Percentiles rank a stretch among this genome's conserved stretches.
Conservation (phyloP, 225 moss, liverwort and hornwort species). For the Climacium dendroides region DNA sequence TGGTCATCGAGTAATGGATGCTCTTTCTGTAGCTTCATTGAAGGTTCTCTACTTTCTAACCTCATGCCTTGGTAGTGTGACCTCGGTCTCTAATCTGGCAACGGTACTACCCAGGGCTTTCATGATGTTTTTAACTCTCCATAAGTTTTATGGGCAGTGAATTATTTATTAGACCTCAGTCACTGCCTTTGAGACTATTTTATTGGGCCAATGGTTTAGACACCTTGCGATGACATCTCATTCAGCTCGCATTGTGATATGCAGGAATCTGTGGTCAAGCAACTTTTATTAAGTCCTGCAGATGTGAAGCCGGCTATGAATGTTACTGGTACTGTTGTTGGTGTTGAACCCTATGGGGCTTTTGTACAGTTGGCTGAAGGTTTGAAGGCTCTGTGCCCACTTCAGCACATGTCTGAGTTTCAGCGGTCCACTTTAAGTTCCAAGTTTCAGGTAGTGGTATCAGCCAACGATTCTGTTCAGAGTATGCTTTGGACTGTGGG, state of each 20-base stretch:
- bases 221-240: not conserved
- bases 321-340: slow-evolving; percentile 46
- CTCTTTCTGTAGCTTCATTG: slow-evolving; percentile 55
- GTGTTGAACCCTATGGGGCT: slow-evolving; percentile 71
- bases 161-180: not conserved
- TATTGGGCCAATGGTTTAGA: not conserved
- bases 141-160: not conserved
- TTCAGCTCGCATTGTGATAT: not conserved
- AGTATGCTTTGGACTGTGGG: not conserved
- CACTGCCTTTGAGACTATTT: not conserved
- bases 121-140: not conserved
- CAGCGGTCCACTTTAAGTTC: slow-evolving; percentile 64
- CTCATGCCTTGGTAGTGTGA: not conserved
- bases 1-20: slow-evolving; percentile 87
- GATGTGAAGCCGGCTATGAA: slow-evolving; percentile 82
- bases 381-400: slow-evolving; percentile 68
- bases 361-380: slow-evolving; percentile 62
- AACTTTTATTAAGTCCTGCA: slow-evolving; percentile 55
- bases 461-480: not conserved
- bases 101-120: not conserved
- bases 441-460: slow-evolving; percentile 67
- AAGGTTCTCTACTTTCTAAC: slow-evolving; percentile 36
- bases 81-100: not conserved
- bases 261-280: slow-evolving; percentile 83
- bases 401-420: slow-evolving; percentile 93